Conservation (phyloP, 116 monocot species). For the Papilionanthe hybrid region DNA sequence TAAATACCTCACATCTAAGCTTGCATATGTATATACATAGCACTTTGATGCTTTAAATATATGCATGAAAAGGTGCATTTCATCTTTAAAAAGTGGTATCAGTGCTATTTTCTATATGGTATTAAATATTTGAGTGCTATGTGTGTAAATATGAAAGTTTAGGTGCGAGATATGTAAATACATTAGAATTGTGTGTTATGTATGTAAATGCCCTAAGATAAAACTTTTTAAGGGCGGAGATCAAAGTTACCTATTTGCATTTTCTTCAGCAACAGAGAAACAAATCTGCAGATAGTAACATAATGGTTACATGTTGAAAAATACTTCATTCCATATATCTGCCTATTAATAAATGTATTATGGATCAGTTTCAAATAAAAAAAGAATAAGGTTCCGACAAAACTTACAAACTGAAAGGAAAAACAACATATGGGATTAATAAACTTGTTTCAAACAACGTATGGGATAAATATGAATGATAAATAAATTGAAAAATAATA, state of each 20-base stretch:
- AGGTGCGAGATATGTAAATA: too few relatives aligned
- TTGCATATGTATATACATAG: too few relatives aligned
- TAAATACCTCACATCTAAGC: too few relatives aligned
- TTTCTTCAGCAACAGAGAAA: conserved; percentile 14
- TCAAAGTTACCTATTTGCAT: conserved; percentile 12
- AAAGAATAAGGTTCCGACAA: not conserved
- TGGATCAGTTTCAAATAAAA: not conserved
- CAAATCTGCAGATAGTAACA: conserved; percentile 12
- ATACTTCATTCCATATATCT: not conserved
- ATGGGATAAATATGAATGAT: not conserved
- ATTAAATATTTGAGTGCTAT: too few relatives aligned
- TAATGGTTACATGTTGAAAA: not conserved
- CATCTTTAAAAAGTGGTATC: too few relatives aligned
- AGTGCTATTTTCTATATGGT: too few relatives aligned
- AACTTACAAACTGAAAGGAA: not conserved
- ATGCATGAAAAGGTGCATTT: too few relatives aligned
- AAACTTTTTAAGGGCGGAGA: not conserved
- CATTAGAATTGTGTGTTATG: too few relatives aligned
- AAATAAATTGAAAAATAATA: too few relatives aligned
- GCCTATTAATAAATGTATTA: not conserved
- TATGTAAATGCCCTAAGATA: not conserved
- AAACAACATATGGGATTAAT: not conserved
- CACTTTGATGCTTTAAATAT: too few relatives aligned
- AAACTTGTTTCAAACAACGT: not conserved
- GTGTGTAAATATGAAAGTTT: too few relatives aligned